phyloP scores from a whole-genome alignment of 2,329 filamentous ascomycete genomes.

The Drechslerella coelobrocha region DNA sequence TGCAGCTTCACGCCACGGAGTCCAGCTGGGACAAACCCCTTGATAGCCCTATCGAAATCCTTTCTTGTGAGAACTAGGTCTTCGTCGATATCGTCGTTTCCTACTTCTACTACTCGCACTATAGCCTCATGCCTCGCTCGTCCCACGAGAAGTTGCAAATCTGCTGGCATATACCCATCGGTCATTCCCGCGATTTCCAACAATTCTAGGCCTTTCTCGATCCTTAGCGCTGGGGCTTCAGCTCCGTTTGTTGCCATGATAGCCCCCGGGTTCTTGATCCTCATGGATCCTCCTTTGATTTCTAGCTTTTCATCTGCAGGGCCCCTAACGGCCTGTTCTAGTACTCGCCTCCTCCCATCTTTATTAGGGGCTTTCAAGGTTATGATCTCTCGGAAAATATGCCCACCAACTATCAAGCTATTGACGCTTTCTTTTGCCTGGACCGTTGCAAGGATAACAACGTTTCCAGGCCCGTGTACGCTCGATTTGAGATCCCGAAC shows the following conservation, averaged over 20 bases:
- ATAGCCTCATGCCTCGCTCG: constrained; percentile 90
- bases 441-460: constrained; percentile 87
- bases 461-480: constrained; percentile 60
- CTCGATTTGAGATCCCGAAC: constrained; percentile 77
- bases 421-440: constrained; percentile 93
- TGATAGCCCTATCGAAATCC: constrained; percentile 84
- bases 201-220: constrained; percentile 82
- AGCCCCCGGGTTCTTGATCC: constrained; percentile 57
- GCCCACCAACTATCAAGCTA: constrained; percentile 85
- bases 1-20: constrained; percentile 93
- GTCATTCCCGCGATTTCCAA: constrained; percentile 91
- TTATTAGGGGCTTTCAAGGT: constrained; percentile 91
- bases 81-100: constrained; percentile 61
- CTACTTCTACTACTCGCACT: constrained; percentile 73
- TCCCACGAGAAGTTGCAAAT: constrained; percentile 82
- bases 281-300: constrained; percentile 59
- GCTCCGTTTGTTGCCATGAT: constrained; percentile 57
- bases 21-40: constrained; percentile 93
- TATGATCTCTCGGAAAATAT: constrained; percentile 90
- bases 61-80: constrained; percentile 70
- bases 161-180: constrained; percentile 97
- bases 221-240: constrained; percentile 65
- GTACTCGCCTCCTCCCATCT: constrained; percentile 79
- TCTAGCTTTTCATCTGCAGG: constrained; percentile 65
- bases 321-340: constrained; percentile 64